Evolutionary conservation across 495 filamentous ascomycete species (phyloP), one percentile per base, ranked within the genome.

Genomic region (Staphylotrichum longicolle): DNA sequence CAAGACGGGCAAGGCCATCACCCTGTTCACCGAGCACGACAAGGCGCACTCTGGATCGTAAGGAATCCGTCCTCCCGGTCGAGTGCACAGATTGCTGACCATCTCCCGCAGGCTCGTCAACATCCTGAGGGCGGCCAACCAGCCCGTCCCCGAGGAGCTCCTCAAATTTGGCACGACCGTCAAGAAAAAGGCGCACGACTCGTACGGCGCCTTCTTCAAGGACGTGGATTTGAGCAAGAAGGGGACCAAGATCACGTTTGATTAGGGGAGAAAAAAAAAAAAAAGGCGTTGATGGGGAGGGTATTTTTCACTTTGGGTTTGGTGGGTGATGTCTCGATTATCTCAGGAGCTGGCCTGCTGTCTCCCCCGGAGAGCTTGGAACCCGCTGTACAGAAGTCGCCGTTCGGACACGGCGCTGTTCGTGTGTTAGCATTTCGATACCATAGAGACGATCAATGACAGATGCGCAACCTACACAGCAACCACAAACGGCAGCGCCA

Each of bases 151-250:
- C 5, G 91, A 96, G 41, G 88, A 86, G 11, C 75, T 98, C 41
- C 73, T 96, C 63, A 96, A 94, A 70, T 98, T 96, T 63, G 94
- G 94, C 57, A 93, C 90, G n/a, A 97, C 93, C 12, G 94, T 98
- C 37, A 98, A 97, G 83, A 96, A 95, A 82, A 98, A 97, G 90
- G 85, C 84, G 46, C 93, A 98, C 74, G 89, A 89, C 57, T 86
- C 86, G 8, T 98, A 97, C 71, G 94, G 94, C 48, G 90, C 91
- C 1, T 97, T 96, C 68, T 95, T 85, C 79, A 96, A 93, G 72
- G 90, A 96, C 47, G 75, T 81, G 45, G 89, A 88, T 61, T 85
- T 83, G 55, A 86, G 80, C 70, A 90, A 93, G 78, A 84, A 89
- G 70, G 89, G 89, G 0, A 95, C 88, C 59, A 98, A 96, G 81